Evolutionary conservation across 2,329 filamentous ascomycete genomes (phyloP).

Genomic region (Colletotrichum siamense): DNA sequence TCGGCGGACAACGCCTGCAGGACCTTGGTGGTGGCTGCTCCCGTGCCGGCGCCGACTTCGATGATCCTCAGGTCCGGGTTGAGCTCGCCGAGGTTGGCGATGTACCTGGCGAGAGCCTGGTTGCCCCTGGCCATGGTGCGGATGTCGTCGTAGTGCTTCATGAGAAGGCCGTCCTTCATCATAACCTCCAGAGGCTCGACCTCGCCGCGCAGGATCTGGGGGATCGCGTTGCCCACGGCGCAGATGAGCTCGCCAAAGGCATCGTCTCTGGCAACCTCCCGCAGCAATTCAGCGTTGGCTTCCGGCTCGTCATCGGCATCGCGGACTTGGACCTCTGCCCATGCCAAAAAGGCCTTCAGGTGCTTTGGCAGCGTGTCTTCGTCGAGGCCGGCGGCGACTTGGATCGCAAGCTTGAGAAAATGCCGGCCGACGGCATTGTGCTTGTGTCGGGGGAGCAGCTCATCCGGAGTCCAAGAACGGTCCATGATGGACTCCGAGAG

Average conservation of each 20-base stretch:
- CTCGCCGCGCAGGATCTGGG: background rate
- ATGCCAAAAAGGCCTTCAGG: background rate
- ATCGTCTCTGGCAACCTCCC: background rate
- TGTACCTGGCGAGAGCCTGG: background rate
- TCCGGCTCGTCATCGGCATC: background rate
- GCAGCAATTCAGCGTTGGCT: background rate
- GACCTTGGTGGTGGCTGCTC: constrained; percentile 39
- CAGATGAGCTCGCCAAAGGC: background rate
- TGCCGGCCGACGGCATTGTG: background rate
- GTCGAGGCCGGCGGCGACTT: background rate
- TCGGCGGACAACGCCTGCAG: constrained; percentile 32
- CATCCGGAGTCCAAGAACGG: background rate
- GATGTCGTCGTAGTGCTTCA: background rate
- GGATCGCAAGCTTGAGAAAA: background rate
- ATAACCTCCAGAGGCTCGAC: background rate
- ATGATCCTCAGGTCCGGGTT: constrained; percentile 35
- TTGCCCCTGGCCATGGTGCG: background rate
- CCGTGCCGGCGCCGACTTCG: constrained; percentile 45
- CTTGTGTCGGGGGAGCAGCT: background rate
- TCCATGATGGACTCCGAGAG: background rate
- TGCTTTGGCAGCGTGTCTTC: background rate
- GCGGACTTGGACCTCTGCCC: background rate
- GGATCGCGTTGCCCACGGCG: background rate
- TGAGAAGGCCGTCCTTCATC: background rate
- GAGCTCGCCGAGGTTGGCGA: background rate